Percentiles rank a stretch among this genome's conserved stretches.
Evolutionary conservation across 495 filamentous ascomycete species (phyloP).

Genomic region (Xylaria venustula): DNA sequence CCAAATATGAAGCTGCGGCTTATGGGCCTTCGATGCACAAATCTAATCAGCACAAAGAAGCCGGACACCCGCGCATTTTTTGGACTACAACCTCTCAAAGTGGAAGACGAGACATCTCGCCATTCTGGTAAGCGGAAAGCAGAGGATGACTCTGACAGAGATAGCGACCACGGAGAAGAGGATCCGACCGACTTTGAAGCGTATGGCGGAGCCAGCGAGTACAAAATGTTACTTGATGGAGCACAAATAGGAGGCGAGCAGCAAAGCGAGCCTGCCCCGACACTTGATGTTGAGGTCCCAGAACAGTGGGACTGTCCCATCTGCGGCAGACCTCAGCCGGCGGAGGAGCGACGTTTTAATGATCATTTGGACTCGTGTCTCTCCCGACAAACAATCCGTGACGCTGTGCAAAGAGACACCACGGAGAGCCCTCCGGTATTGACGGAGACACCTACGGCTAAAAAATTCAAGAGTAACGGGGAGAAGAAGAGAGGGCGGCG

Average conservation of each 20-base stretch:
- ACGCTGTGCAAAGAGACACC: slow-evolving; percentile 61
- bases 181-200: too few relatives aligned
- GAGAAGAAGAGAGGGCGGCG: slow-evolving; percentile 36
- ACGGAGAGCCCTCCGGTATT: slow-evolving; percentile 14
- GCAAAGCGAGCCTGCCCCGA: slow-evolving; percentile 10
- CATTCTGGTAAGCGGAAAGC: slow-evolving; percentile 22
- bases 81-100: slow-evolving; percentile 47
- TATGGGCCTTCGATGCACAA: slow-evolving; percentile 84
- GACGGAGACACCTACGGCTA: slow-evolving; percentile 18
- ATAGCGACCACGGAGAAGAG: neutral
- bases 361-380: slow-evolving; percentile 93
- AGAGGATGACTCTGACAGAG: slow-evolving; percentile 18
- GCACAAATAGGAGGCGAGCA: neutral
- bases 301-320: slow-evolving; percentile 85
- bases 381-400: slow-evolving; percentile 78
- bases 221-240: neutral
- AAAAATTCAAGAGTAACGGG: slow-evolving; percentile 29
- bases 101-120: slow-evolving; percentile 4
- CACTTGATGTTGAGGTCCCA: slow-evolving; percentile 48
- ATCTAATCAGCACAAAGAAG: slow-evolving; percentile 82
- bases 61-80: slow-evolving; percentile 74
- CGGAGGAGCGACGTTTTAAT: slow-evolving; percentile 81
- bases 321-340: slow-evolving; percentile 67
- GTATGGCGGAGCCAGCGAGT: neutral
- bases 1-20: slow-evolving; percentile 78